Conservation (phyloP, 148 eudicot species). For the Vaccinium darrowii region DNA sequence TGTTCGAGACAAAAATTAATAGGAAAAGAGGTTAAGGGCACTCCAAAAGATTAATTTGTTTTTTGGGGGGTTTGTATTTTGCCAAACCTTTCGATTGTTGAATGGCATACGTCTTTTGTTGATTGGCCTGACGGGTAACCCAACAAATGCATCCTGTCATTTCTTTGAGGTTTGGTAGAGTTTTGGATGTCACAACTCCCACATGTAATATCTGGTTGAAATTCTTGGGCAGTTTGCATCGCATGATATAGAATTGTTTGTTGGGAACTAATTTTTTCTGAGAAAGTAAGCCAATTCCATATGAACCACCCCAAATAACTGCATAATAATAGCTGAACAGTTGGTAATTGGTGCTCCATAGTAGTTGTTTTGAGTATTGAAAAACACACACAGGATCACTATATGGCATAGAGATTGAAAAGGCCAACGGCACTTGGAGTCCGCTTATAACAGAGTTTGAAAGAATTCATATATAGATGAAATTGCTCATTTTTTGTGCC, state of each 20-base stretch:
- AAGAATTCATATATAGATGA: background rate
- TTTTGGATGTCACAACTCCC: background rate
- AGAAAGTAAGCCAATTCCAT: background rate
- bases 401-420: background rate
- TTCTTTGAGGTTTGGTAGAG: background rate
- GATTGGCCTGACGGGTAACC: background rate
- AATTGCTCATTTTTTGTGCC: background rate
- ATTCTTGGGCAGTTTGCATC: background rate
- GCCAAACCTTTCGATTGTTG: background rate
- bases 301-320: background rate
- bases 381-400: background rate
- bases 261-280: background rate
- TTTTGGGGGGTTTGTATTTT: background rate
- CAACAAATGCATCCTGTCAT: background rate
- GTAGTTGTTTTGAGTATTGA: background rate
- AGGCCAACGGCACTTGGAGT: background rate
- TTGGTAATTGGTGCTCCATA: background rate
- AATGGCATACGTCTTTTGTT: background rate
- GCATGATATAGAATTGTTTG: conserved; percentile 3
- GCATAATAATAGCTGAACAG: background rate
- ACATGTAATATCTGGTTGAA: background rate
- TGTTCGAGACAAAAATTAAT: background rate
- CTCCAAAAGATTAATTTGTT: background rate
- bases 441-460: background rate
- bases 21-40: background rate